These are phyloP conservation scores for Aspergillus pseudotamarii DNA, from an alignment of 2,329 filamentous ascomycete genomes.

Conservation along the genomic window DNA sequence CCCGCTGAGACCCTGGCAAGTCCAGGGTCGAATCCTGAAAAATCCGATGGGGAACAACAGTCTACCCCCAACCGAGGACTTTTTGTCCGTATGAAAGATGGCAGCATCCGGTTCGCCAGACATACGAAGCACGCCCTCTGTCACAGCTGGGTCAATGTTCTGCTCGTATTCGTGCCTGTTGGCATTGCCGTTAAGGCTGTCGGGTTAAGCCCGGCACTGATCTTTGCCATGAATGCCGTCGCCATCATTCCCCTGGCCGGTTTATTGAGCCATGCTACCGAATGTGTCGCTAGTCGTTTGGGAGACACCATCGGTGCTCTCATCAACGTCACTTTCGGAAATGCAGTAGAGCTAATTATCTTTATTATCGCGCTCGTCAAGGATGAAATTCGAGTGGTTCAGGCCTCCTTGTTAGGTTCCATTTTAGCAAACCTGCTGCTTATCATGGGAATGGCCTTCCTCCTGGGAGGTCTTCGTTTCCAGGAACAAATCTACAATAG, in stretches of 20 bases:
- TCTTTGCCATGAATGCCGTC: conserved; percentile 75
- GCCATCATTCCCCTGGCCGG: conserved; percentile 76
- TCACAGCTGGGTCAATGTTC: conserved; percentile 48
- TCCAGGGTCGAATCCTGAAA: conserved; percentile 20
- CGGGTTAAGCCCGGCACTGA: conserved; percentile 58
- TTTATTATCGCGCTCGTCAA: conserved; percentile 80
- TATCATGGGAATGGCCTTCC: conserved; percentile 89
- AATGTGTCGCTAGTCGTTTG: conserved; percentile 71
- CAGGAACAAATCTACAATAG: conserved; percentile 95
- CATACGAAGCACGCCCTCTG: conserved; percentile 38
- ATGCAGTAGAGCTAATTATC: conserved; percentile 78
- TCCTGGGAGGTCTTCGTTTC: conserved; percentile 81
- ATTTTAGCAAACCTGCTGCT: conserved; percentile 86
- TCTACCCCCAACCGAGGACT: conserved; percentile 25
- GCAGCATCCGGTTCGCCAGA: conserved; percentile 33
- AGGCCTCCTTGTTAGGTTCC: conserved; percentile 85
- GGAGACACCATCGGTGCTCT: conserved; percentile 73
- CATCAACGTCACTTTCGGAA: conserved; percentile 77
- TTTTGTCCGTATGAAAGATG: conserved; percentile 34
- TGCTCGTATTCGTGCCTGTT: conserved; percentile 46
- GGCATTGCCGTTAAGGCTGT: conserved; percentile 43
- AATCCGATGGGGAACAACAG: conserved; percentile 22
- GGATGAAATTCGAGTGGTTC: conserved; percentile 86
- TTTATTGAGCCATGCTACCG: conserved; percentile 71
- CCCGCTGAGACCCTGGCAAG: conserved; percentile 19